These are phyloP conservation scores for Cymbopogon citratus DNA, from an alignment of 176 grass and related monocot species.

Conservation along the genomic window DNA sequence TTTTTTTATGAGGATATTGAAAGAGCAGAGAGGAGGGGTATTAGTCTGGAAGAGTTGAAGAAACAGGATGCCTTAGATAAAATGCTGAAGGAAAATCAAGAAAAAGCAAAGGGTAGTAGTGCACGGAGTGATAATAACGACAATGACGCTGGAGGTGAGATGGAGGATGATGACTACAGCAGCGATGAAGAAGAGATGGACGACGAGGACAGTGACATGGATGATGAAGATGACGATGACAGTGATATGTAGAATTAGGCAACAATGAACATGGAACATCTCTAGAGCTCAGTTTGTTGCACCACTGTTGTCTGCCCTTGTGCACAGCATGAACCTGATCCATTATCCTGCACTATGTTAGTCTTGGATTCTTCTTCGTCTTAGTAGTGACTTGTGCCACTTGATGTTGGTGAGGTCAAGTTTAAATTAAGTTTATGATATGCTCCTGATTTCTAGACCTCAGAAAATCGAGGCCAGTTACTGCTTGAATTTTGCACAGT, in stretches of 20 bases:
- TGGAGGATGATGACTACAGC: neutral
- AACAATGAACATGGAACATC: neutral
- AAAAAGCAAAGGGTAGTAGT: neutral
- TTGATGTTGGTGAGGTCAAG: neutral
- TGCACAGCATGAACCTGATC: no score
- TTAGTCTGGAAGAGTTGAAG: neutral
- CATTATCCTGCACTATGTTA: no score
- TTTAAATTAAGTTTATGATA: neutral
- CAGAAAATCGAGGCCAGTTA: neutral
- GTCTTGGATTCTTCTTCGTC: no score
- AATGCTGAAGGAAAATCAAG: neutral
- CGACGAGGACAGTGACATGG: no score
- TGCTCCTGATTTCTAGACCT: neutral
- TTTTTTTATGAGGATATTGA: neutral
- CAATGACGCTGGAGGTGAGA: no score
- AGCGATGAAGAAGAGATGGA: no score
- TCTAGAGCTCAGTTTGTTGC: neutral
- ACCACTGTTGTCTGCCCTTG: neutral
- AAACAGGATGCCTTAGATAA: neutral
- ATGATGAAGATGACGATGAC: no score
- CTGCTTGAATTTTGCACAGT: no score
- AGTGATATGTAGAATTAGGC: no score
- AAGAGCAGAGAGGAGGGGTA: neutral
- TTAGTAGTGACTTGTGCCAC: no score
- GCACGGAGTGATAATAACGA: neutral